Base-by-base conservation (phyloP, 768 basidiomycete species). In the Lepiota brunneoincarnata region DNA sequence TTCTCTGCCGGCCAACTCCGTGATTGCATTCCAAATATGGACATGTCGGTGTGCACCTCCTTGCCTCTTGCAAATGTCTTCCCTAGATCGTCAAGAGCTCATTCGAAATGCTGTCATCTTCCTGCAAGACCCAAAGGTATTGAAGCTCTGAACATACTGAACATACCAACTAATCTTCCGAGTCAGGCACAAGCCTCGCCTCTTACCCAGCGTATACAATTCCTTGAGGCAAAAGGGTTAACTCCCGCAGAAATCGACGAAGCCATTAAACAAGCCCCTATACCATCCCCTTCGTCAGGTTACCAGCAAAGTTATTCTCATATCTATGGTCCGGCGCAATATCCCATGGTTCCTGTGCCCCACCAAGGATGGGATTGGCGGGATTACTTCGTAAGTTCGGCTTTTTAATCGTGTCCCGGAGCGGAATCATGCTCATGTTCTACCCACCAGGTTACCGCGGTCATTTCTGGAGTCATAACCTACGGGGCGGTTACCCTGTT, bases 181-280 rank as follows among this genome's bases (percentile, higher is more conserved):
- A 23, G 15, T 38, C 60, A 96, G 93, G 78, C 88, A 0, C 86
- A 88, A 63, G 74, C 84, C 34, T 90, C 93, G 2, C 77, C 93
- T 1, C 71, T 96, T 24, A 78, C 89, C 1, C 91, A 96, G 67
- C 84, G 91, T 48, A 80, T 98, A 42, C 87, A 91, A 58, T 99
- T 98, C 73, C 81, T 99, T n/a, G 89, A 97, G 63, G 87, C 92
- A 5, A 98, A 98, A 69, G 97, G 97, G 2, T 75, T 99, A 31
- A 86, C 85, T 0, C 76, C 78, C 5, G 69, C 75, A 14, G 96
- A 99, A 72, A 94, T 98, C 57, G 91, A 97, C 67, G 75, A 83
- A 26, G 94, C 93, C 1, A 68, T 98, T 65, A 79, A 79, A 55
- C 86, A 86, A 64, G 80, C 85, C 0, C 67, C 83, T 24, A 55